Conservation (phyloP, 306 rosid species). For the Gynostemma pentaphyllum region DNA sequence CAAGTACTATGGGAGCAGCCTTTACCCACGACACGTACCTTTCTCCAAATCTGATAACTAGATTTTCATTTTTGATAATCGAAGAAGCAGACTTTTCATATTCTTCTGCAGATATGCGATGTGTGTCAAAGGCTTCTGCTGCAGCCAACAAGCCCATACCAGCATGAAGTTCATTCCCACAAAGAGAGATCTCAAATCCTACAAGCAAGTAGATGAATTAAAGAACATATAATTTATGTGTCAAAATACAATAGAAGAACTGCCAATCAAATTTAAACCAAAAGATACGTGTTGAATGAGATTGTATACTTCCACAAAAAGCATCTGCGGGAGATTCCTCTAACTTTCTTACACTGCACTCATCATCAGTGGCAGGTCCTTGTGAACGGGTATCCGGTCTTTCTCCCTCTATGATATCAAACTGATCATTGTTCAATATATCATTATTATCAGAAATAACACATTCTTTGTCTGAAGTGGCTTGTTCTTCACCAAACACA, state of each 20-base stretch:
- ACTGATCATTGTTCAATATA: not conserved
- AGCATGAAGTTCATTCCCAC: slow-evolving; percentile 56
- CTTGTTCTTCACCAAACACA: not conserved
- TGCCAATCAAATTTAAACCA: not conserved
- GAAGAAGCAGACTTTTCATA: slow-evolving; percentile 50
- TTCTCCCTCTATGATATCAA: not conserved
- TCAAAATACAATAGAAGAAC: not conserved
- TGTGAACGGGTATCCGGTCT: slow-evolving; percentile 4
- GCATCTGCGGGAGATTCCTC: not conserved
- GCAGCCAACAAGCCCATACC: slow-evolving; percentile 81
- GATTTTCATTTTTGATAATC: slow-evolving; percentile 55
- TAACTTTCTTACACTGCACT: not conserved
- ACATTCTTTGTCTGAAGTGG: not conserved
- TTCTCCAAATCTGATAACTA: slow-evolving; percentile 49
- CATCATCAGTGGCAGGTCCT: not conserved
- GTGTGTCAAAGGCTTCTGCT: slow-evolving; percentile 60
- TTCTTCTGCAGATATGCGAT: slow-evolving; percentile 40
- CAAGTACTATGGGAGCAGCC: slow-evolving; percentile 80
- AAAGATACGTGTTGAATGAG: not conserved
- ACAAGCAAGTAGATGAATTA: slow-evolving; percentile 13
- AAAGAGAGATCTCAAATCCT: slow-evolving; percentile 85
- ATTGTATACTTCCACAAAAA: slow-evolving; percentile 16
- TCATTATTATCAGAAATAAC: slow-evolving; percentile 3
- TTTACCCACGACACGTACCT: slow-evolving; percentile 76
- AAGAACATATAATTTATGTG: not conserved